phyloP scores from a whole-genome alignment of 1,284 basidiomycete genomes.

The Cystobasidium pallidum region DNA sequence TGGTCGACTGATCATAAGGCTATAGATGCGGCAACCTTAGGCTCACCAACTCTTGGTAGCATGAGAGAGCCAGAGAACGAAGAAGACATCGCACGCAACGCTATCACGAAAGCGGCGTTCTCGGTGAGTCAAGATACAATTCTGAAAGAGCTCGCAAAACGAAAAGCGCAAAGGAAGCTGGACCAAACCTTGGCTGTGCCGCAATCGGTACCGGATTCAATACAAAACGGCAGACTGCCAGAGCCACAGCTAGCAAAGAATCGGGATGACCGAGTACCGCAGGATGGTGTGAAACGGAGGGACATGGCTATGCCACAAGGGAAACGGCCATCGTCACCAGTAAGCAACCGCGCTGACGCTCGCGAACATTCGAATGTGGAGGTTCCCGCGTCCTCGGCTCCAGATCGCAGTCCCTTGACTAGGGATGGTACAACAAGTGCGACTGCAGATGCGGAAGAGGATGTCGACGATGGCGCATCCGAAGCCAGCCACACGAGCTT shows the following conservation, averaged over 20 bases:
- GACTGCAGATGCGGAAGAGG: conserved; percentile 32
- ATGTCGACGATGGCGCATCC: conserved; percentile 25
- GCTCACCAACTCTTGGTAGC: conserved; percentile 17
- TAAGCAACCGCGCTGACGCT: background rate
- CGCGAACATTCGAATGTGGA: background rate
- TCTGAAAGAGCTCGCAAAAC: conserved; percentile 25
- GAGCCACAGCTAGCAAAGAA: background rate
- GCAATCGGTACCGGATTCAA: background rate
- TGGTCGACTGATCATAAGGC: conserved; percentile 16
- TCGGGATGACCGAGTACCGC: background rate
- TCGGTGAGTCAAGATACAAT: conserved; percentile 11
- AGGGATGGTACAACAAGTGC: conserved; percentile 6
- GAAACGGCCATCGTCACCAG: background rate
- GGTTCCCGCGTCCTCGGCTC: conserved; percentile 1
- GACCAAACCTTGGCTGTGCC: background rate
- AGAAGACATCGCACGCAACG: background rate
- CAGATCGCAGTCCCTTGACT: background rate
- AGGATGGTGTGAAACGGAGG: conserved; percentile 2
- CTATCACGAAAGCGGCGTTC: conserved; percentile 21
- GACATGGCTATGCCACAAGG: conserved; percentile 17
- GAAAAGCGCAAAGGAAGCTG: conserved; percentile 14
- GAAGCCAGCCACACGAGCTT: conserved; percentile 23
- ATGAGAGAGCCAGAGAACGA: background rate
- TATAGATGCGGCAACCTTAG: conserved; percentile 30
- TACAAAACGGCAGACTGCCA: background rate